Evolutionary conservation across 2,329 filamentous ascomycete genomes (phyloP), one percentile per base, ranked within the genome.

Genomic region (Aspergillus luchuensis): DNA sequence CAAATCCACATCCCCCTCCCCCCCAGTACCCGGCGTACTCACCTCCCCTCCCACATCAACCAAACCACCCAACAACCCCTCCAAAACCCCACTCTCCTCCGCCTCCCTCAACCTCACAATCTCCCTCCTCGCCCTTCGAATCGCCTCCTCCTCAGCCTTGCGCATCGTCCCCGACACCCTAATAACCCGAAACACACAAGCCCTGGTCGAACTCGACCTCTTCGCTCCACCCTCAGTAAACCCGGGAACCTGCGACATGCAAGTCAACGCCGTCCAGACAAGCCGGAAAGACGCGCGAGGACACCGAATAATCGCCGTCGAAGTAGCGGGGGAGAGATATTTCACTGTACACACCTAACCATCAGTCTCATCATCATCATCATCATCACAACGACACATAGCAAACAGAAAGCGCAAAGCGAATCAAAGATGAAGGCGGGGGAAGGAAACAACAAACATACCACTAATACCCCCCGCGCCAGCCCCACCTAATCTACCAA

Each of bases 81-180:
- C 79, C 57, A 84, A 74, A 45, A 78, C 78, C 13, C 72, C 79
- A 61, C 68, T 77, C 67, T 74, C 78, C 71, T 77, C 78, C 49
- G 75, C 81, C 28, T 83, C 84, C 71, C 84, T 85, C 56, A 89
- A 87, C 30, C 87, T 84, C 47, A 90, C 80, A 61, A 96, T 88
- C 59, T 92, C 84, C 59, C 83, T 81, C 67, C 90, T 88, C 45
- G 92, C 91, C 62, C 91, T 84, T 4, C 88, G 84, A 69, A 98
- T 90, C 38, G 92, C 92, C 76, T 97, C 93, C 73, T 96, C 89
- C 76, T 98, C 93, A 2, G 88, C 89, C 76, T 96, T 97, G 68
- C 89, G 89, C 71, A 99, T 97, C 3, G 95, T 99, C 15, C 94
- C 95, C 66, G 91, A 95, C 13, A 97, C 91, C 63, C 91, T 85